Conservation (phyloP, 2,329 filamentous ascomycete species). For the Cadophora gregata region DNA sequence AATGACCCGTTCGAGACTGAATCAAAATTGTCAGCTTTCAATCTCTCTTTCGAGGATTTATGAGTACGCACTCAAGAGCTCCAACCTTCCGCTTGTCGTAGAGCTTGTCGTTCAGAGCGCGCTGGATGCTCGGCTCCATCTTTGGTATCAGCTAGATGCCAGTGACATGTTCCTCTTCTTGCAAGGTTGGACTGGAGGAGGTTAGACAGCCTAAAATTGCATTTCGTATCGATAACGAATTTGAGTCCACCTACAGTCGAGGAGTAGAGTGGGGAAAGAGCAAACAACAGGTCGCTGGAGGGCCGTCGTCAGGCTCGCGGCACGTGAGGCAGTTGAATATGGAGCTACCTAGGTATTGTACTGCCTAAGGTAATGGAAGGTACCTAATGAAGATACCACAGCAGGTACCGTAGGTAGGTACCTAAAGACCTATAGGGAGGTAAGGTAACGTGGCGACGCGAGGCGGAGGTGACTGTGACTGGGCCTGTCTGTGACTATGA, state of each 20-base stretch:
- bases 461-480: too few relatives aligned
- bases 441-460: too few relatives aligned
- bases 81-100: slow-evolving; percentile 98
- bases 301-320: neutral
- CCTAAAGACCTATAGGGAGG: too few relatives aligned
- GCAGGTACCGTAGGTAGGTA: too few relatives aligned
- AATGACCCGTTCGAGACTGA: slow-evolving; percentile 86
- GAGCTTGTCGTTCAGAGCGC: slow-evolving; percentile 94
- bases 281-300: neutral
- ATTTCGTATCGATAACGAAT: neutral
- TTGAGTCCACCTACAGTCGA: neutral
- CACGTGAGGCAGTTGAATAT: neutral
- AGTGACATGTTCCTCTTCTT: slow-evolving; percentile 29
- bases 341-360: too few relatives aligned
- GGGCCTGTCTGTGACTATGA: too few relatives aligned
- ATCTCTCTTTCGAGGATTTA: slow-evolving; percentile 31
- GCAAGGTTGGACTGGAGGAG: neutral
- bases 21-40: slow-evolving; percentile 24
- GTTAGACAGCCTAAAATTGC: slow-evolving; percentile 1
- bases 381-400: too few relatives aligned
- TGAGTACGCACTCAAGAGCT: slow-evolving; percentile 81
- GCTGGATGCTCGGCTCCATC: slow-evolving; percentile 91
- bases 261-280: slow-evolving; percentile 2
- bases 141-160: slow-evolving; percentile 26
- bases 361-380: too few relatives aligned